phyloP scores from a whole-genome alignment of 345 rosid genomes.

The Atalantia buxifolia region DNA sequence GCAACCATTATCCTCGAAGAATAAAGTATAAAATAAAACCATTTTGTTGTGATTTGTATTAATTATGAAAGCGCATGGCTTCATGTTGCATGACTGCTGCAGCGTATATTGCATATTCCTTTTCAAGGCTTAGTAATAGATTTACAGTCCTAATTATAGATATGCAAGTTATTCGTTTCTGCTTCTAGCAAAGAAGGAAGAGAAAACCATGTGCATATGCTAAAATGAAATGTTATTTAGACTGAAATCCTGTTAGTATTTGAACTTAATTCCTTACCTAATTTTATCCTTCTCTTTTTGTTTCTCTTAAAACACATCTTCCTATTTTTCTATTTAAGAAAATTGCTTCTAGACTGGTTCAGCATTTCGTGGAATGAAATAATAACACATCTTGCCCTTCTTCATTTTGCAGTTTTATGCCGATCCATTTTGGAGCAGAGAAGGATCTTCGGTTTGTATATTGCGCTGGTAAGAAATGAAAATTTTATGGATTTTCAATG shows the following conservation, averaged over 20 bases:
- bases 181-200: neutral
- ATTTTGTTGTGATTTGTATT: neutral
- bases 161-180: neutral
- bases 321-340: neutral
- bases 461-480: constrained; percentile 79
- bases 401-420: constrained; percentile 66
- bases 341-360: neutral
- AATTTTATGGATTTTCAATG: constrained; percentile 4
- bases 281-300: neutral
- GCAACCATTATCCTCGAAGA: neutral
- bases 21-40: neutral
- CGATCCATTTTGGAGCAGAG: constrained; percentile 82
- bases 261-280: neutral
- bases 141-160: neutral
- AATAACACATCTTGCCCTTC: neutral
- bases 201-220: neutral
- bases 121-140: neutral
- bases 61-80: neutral
- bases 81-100: neutral
- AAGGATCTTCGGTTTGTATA: constrained; percentile 81
- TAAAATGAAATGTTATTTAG: neutral
- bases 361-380: neutral
- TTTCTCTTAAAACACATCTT: neutral
- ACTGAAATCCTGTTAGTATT: neutral
- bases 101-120: neutral